Conservation (phyloP, 164 flowering plant genomes). For the Magnolia sinica region DNA sequence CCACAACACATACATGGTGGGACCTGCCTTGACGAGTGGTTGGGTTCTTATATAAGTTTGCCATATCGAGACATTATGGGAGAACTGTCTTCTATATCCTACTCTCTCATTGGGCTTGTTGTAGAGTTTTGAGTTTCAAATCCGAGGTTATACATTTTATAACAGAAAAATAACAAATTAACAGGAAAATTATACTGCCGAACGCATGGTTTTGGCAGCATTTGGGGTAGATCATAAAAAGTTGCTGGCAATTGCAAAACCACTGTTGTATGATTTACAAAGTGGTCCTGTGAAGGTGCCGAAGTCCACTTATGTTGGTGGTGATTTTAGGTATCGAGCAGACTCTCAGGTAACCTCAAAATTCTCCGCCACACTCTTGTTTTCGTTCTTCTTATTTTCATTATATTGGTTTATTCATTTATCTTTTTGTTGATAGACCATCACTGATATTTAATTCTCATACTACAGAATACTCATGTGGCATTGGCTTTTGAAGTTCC, state of each 20-base stretch:
- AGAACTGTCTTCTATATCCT: neutral
- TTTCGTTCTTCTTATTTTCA: neutral
- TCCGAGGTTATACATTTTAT: neutral
- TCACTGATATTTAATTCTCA: neutral
- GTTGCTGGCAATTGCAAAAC: constrained; percentile 58
- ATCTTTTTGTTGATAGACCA: neutral
- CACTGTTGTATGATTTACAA: constrained; percentile 64
- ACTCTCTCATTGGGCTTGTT: neutral
- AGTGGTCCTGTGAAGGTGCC: constrained; percentile 40
- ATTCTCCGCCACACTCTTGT: neutral
- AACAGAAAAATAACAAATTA: neutral
- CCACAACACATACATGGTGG: no score
- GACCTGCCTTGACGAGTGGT: neutral
- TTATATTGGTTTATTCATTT: neutral
- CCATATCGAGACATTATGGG: neutral
- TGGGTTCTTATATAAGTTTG: neutral
- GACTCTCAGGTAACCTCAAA: constrained; percentile 45
- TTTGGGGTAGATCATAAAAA: constrained; percentile 76
- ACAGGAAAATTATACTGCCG: constrained; percentile 75
- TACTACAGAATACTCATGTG: constrained; percentile 50
- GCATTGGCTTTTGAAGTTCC: constrained; percentile 80
- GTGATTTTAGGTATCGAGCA: constrained; percentile 61
- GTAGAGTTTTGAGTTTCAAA: neutral
- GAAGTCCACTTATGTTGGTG: constrained; percentile 64
- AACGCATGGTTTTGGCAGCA: constrained; percentile 82